phyloP scores from a whole-genome alignment of 352 stramenopile species.

The Phytopythium montanum region DNA sequence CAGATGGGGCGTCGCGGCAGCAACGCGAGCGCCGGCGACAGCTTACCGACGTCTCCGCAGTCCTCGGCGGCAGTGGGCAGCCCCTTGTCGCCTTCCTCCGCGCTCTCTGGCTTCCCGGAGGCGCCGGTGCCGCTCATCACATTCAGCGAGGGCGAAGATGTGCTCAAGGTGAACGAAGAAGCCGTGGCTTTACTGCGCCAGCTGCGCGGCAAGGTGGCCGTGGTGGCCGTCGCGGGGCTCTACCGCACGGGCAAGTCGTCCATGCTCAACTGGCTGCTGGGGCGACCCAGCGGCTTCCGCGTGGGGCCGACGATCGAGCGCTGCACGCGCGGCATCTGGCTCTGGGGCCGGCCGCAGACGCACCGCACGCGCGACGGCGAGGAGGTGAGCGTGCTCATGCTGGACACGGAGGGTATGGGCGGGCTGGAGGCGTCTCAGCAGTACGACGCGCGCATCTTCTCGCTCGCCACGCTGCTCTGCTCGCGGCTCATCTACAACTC shows the following conservation, averaged over 20 bases:
- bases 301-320: constrained; percentile 79
- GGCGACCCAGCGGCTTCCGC: constrained; percentile 63
- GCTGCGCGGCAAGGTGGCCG: constrained; percentile 73
- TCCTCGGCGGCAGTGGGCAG: not conserved
- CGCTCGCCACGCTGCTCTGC: constrained; percentile 77
- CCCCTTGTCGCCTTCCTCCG: constrained; percentile 17
- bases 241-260: constrained; percentile 88
- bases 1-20: constrained; percentile 3
- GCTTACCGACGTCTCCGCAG: not conserved
- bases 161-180: constrained; percentile 79
- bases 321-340: constrained; percentile 86
- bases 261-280: constrained; percentile 87
- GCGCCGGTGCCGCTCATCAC: constrained; percentile 83
- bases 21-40: constrained; percentile 6
- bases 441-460: constrained; percentile 88
- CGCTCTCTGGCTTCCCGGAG: constrained; percentile 55
- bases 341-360: constrained; percentile 71
- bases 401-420: constrained; percentile 87
- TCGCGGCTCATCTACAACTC: constrained; percentile 90
- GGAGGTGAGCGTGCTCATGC: constrained; percentile 74
- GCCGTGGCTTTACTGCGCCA: constrained; percentile 58
- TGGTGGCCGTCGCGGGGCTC: constrained; percentile 81
- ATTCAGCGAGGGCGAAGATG: constrained; percentile 78
- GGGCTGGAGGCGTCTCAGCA: constrained; percentile 80
- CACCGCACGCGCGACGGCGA: constrained; percentile 62